Conservation (phyloP, 2,329 filamentous ascomycete genomes). For the Tolypocladium album region DNA sequence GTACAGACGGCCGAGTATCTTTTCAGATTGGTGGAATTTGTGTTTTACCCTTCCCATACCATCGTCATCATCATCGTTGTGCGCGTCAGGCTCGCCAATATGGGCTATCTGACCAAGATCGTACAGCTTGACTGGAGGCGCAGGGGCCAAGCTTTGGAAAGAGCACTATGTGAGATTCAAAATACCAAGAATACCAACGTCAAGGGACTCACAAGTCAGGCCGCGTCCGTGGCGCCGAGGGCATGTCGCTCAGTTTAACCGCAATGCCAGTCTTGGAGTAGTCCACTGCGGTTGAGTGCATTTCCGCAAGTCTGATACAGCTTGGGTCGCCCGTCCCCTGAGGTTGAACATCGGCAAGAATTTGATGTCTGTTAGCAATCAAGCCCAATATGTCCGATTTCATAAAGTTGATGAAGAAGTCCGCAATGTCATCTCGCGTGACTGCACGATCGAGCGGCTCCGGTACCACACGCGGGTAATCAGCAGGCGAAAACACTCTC, state of each 20-base stretch:
- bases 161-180: not conserved
- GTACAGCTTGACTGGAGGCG: conserved; percentile 32
- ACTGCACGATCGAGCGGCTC: conserved; percentile 52
- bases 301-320: conserved; percentile 45
- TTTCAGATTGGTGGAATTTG: conserved; percentile 56
- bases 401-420: conserved; percentile 77
- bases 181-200: not conserved
- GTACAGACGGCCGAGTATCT: conserved; percentile 60
- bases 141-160: conserved; percentile 29
- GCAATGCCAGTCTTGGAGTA: conserved; percentile 65
- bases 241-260: conserved; percentile 35
- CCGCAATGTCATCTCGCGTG: conserved; percentile 53
- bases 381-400: conserved; percentile 52
- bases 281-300: conserved; percentile 64
- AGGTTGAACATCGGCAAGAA: conserved; percentile 47
- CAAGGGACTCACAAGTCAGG: conserved; percentile 42
- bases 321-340: conserved; percentile 39
- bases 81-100: conserved; percentile 16
- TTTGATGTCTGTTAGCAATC: conserved; percentile 54
- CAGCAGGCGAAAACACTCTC: conserved; percentile 44
- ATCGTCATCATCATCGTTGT: conserved; percentile 26
- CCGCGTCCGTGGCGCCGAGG: conserved; percentile 25
- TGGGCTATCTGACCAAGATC: conserved; percentile 32
- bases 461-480: conserved; percentile 53
- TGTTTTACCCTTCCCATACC: conserved; percentile 32